A percentile compares a stretch with the other conserved stretches of the same genome.
These are phyloP conservation scores for Picea glauca DNA, from an alignment of 75 land plant species.

Conservation along the genomic window DNA sequence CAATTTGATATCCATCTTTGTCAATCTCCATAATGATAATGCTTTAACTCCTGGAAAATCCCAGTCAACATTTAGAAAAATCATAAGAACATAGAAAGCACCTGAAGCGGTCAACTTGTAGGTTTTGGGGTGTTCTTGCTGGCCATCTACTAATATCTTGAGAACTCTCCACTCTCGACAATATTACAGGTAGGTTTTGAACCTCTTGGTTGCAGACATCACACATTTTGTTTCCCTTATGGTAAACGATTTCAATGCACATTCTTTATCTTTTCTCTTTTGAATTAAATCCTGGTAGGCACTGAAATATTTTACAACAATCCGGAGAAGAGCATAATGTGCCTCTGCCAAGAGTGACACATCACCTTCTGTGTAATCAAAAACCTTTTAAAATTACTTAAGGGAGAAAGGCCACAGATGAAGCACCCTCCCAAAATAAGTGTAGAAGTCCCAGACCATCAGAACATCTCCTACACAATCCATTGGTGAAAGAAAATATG, in stretches of 20 bases:
- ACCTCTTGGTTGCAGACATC: constrained; percentile 59
- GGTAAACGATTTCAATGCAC: constrained; percentile 59
- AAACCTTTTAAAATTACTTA: constrained; percentile 72
- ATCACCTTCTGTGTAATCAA: constrained; percentile 48
- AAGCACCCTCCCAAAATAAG: constrained; percentile 60
- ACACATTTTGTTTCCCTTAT: constrained; percentile 60
- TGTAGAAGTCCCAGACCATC: constrained; percentile 91
- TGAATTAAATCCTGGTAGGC: constrained; percentile 21
- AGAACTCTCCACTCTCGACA: constrained; percentile 35
- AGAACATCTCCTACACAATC: constrained; percentile 77
- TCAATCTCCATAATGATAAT: neutral
- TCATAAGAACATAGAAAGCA: neutral
- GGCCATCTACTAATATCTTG: constrained; percentile 15
- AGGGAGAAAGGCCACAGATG: constrained; percentile 69
- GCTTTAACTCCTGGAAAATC: neutral
- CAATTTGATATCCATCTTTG: neutral
- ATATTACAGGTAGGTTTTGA: constrained; percentile 66
- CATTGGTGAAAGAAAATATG: constrained; percentile 72
- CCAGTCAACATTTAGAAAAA: neutral
- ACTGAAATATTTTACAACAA: constrained; percentile 53
- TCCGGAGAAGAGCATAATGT: constrained; percentile 59
- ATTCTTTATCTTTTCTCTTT: constrained; percentile 48
- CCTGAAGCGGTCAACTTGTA: neutral
- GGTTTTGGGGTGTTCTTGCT: neutral
- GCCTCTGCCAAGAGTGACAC: constrained; percentile 53